These are phyloP conservation scores for Lichtheimia corymbifera DNA, from an alignment of 371 early-diverging fungal genomes.

Conservation along the genomic window DNA sequence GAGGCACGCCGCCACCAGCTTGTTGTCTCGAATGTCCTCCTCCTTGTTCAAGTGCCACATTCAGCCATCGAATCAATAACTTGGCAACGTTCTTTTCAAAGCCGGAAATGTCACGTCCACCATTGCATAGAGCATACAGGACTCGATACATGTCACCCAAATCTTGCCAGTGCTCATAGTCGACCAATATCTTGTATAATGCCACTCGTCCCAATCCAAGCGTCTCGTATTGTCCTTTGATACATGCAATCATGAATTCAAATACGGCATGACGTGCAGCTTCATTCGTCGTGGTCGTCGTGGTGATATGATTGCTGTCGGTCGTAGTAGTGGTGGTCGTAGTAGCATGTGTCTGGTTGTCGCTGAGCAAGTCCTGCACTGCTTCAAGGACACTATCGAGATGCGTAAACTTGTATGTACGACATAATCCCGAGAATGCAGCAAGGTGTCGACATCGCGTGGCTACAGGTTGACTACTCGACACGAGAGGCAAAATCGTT, in stretches of 20 bases:
- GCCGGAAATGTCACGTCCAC: conserved; percentile 71
- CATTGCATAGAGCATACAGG: conserved; percentile 60
- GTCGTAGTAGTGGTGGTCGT: too few relatives aligned
- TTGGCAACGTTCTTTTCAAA: conserved; percentile 71
- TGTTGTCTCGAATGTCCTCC: neutral
- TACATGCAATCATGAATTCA: conserved; percentile 67
- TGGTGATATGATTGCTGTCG: too few relatives aligned
- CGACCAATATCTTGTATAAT: conserved; percentile 59
- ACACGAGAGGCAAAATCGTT: conserved; percentile 38
- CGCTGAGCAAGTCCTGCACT: conserved; percentile 51
- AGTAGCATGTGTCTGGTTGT: neutral
- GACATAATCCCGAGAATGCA: conserved; percentile 43
- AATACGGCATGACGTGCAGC: conserved; percentile 63
- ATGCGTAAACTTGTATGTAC: conserved; percentile 60
- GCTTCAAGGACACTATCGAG: conserved; percentile 62
- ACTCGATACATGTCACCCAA: conserved; percentile 59
- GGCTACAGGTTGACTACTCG: conserved; percentile 25
- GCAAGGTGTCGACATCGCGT: conserved; percentile 40
- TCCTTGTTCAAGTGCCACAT: conserved; percentile 31
- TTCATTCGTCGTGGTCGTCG: conserved; percentile 42
- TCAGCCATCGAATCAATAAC: conserved; percentile 59
- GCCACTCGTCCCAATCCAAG: conserved; percentile 65
- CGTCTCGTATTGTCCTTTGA: conserved; percentile 63
- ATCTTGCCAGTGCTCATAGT: conserved; percentile 60
- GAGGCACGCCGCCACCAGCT: conserved; percentile 23